Evolutionary conservation across 306 rosid species (phyloP).

Genomic region (Lathyrus oleraceus): DNA sequence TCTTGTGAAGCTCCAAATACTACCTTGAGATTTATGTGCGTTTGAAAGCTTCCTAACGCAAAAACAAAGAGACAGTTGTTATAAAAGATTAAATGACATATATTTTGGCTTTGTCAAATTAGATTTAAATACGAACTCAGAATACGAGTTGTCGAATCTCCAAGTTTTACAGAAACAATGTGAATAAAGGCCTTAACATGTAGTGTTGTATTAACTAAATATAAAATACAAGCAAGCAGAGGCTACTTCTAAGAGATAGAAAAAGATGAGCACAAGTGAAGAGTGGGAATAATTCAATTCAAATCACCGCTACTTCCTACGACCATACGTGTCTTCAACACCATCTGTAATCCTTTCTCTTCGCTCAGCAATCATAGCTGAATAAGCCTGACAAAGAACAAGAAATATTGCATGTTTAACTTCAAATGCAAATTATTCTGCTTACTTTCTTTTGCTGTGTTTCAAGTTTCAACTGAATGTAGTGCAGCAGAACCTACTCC

Average conservation of each 20-base stretch:
- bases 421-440: not conserved
- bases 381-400: constrained; percentile 64
- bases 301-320: constrained; percentile 44
- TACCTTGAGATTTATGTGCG: no score
- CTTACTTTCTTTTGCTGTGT: not conserved
- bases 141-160: no score
- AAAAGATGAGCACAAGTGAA: constrained; percentile 8
- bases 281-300: constrained; percentile 6
- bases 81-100: no score
- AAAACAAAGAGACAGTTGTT: no score
- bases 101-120: no score
- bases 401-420: not conserved
- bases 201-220: constrained; percentile 20
- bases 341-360: constrained; percentile 70
- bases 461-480: constrained; percentile 1
- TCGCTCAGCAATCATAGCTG: constrained; percentile 83
- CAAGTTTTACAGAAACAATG: constrained; percentile 29
- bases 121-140: no score
- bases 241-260: not conserved
- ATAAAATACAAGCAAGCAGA: constrained; percentile 17
- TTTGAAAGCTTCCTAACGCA: no score
- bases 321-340: constrained; percentile 82
- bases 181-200: constrained; percentile 12
- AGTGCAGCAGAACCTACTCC: constrained; percentile 1
- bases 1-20: no score